phyloP scores from a whole-genome alignment of 1,284 basidiomycete species.

The Ustilago tritici region DNA sequence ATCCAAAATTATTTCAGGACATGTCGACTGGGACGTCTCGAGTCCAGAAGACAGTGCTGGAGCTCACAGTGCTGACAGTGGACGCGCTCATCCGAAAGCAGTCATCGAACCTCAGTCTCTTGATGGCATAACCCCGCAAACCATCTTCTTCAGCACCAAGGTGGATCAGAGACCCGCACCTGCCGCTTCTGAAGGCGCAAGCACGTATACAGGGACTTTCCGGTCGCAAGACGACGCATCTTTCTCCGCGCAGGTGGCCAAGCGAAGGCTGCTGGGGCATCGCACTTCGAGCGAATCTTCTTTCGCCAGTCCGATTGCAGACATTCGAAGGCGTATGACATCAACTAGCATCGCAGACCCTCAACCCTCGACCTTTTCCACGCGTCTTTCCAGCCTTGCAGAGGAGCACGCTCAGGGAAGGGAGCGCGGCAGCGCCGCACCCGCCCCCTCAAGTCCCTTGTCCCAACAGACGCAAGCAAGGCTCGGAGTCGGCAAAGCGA shows the following conservation, averaged over 20 bases:
- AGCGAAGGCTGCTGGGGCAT: constrained; percentile 50
- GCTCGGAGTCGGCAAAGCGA: constrained; percentile 54
- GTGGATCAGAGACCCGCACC: constrained; percentile 16
- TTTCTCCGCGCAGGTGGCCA: constrained; percentile 54
- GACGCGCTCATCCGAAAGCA: constrained; percentile 24
- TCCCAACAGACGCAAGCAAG: constrained; percentile 40
- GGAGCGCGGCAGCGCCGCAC: constrained; percentile 4
- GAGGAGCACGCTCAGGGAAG: constrained; percentile 32
- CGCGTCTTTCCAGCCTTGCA: constrained; percentile 35
- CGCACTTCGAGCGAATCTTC: constrained; percentile 51
- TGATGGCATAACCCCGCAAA: constrained; percentile 87
- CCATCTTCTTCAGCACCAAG: constrained; percentile 82
- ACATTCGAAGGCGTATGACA: constrained; percentile 48
- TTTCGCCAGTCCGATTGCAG: constrained; percentile 46
- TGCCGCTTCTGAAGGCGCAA: constrained; percentile 30
- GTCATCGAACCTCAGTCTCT: constrained; percentile 78
- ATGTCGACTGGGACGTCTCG: constrained; percentile 26
- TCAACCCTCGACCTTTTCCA: constrained; percentile 37
- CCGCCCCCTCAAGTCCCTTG: constrained; percentile 19
- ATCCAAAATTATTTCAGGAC: constrained; percentile 25
- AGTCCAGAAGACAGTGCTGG: background rate
- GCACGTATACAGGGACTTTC: constrained; percentile 43
- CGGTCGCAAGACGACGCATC: constrained; percentile 55
- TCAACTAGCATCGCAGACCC: constrained; percentile 19
- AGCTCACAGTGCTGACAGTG: constrained; percentile 4